Evolutionary conservation across 495 filamentous ascomycete species (phyloP).

Genomic region (Aspergillus bertholletiae): DNA sequence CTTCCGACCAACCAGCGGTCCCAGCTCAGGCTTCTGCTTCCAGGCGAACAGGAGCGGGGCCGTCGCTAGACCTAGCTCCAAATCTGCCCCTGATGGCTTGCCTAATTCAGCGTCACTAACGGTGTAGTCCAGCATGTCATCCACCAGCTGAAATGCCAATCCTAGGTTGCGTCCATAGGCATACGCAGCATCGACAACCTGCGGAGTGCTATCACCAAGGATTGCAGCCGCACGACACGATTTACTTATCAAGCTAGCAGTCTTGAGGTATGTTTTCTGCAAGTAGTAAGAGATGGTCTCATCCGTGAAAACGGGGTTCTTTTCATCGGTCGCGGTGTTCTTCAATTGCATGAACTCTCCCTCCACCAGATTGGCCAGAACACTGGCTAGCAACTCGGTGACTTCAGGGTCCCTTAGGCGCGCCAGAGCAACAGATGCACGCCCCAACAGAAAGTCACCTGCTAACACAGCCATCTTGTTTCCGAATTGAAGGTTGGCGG

Average conservation of each 20-base stretch:
- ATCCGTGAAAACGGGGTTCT: constrained; percentile 75
- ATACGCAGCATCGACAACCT: constrained; percentile 88
- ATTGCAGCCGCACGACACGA: constrained; percentile 87
- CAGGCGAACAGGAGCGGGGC: constrained; percentile 94
- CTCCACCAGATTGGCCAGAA: constrained; percentile 96
- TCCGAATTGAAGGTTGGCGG: constrained; percentile 88
- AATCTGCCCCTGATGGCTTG: constrained; percentile 90
- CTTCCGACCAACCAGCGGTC: constrained; percentile 85
- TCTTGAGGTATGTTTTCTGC: constrained; percentile 99
- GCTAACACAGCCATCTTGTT: constrained; percentile 99
- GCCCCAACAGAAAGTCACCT: constrained; percentile 88
- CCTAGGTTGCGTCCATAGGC: constrained; percentile 88
- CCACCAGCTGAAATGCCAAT: constrained; percentile 95
- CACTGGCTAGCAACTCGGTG: constrained; percentile 87
- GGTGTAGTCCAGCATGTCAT: constrained; percentile 98
- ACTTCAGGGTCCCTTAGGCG: constrained; percentile 90
- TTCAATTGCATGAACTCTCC: constrained; percentile 99
- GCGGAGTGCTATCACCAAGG: constrained; percentile 69
- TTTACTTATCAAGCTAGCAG: constrained; percentile 91
- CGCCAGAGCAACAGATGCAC: constrained; percentile 90
- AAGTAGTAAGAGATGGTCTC: constrained; percentile 90
- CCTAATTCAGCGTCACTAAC: constrained; percentile 78
- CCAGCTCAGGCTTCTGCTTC: constrained; percentile 83
- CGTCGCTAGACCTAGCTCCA: constrained; percentile 93
- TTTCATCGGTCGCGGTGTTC: constrained; percentile 87